phyloP scores from a whole-genome alignment of 2,329 filamentous ascomycete species.

The Hymenoscyphus fraxineus region DNA sequence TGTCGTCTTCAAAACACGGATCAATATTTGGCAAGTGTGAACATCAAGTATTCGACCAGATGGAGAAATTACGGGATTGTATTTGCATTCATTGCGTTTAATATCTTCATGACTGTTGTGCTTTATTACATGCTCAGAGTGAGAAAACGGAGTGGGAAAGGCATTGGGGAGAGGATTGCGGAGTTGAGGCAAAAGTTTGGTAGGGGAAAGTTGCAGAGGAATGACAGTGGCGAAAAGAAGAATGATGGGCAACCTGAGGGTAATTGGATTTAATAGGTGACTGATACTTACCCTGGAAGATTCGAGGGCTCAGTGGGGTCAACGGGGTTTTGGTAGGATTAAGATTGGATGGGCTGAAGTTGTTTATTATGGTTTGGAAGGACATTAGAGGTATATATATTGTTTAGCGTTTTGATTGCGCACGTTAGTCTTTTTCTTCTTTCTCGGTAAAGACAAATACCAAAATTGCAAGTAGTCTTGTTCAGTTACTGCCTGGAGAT shows the following conservation, averaged over 20 bases:
- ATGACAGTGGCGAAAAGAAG: background rate
- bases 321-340: no score
- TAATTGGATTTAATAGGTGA: background rate
- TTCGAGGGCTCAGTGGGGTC: no score
- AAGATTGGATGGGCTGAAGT: no score
- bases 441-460: no score
- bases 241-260: background rate
- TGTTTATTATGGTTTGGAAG: no score
- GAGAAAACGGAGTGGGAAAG: constrained; percentile 16
- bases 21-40: constrained; percentile 48
- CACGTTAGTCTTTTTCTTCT: no score
- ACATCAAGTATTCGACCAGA: constrained; percentile 52
- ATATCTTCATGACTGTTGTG: constrained; percentile 48
- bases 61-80: constrained; percentile 68
- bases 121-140: constrained; percentile 50
- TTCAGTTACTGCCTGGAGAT: no score
- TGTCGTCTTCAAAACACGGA: constrained; percentile 52
- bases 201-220: background rate
- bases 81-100: constrained; percentile 56
- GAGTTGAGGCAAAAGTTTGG: background rate
- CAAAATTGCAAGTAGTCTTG: no score
- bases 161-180: background rate
- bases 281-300: no score
- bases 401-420: no score
- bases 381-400: no score